Percentiles rank a stretch among this genome's conserved stretches.
These are phyloP conservation scores for Paramecium biaurelia DNA, from an alignment of 73 alveolate genomes.

Conservation along the genomic window DNA sequence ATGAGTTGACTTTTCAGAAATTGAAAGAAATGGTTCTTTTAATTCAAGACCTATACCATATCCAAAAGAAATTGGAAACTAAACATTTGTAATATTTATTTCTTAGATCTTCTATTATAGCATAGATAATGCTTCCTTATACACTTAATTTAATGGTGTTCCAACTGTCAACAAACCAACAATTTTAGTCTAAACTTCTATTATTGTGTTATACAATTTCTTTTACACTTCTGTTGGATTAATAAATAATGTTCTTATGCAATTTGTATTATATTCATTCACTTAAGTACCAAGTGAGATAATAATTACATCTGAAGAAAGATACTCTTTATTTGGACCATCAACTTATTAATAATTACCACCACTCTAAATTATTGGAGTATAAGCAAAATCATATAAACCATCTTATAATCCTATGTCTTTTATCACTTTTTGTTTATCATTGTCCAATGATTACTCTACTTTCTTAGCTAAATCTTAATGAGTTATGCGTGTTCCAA, in stretches of 20 bases:
- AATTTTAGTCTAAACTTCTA: conserved; percentile 72
- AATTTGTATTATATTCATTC: conserved; percentile 86
- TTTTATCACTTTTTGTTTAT: conserved; percentile 33
- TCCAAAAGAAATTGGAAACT: conserved; percentile 52
- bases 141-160: conserved; percentile 47
- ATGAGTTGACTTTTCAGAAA: conserved; percentile 66
- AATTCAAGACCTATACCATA: conserved; percentile 62
- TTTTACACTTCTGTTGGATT: conserved; percentile 83
- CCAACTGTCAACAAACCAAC: conserved; percentile 66
- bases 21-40: conserved; percentile 61
- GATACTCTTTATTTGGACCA: conserved; percentile 74
- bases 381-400: conserved; percentile 53
- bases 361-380: conserved; percentile 59
- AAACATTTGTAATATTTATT: not conserved
- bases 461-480: conserved; percentile 55
- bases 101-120: conserved; percentile 55
- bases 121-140: conserved; percentile 44
- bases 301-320: conserved; percentile 80
- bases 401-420: conserved; percentile 52
- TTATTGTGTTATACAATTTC: conserved; percentile 76
- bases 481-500: conserved; percentile 46
- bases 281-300: conserved; percentile 83
- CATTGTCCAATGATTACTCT: conserved; percentile 46
- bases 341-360: conserved; percentile 60
- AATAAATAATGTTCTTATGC: conserved; percentile 88